phyloP scores from a whole-genome alignment of 257 asterid species.

The Solanum pimpinellifolium region DNA sequence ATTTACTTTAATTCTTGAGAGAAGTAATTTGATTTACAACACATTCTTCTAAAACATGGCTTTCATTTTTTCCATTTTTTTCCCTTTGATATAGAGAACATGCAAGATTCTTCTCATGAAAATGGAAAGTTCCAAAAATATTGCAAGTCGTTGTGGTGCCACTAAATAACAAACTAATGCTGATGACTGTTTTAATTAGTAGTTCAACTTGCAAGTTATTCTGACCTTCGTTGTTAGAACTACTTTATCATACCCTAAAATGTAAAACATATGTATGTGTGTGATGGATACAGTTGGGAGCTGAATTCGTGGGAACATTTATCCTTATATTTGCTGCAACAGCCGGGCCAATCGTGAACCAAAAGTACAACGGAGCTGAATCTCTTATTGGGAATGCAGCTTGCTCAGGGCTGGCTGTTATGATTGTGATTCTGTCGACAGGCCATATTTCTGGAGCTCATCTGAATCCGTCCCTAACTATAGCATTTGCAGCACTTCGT shows the following conservation, averaged over 20 bases:
- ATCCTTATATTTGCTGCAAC: slow-evolving; percentile 79
- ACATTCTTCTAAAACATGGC: not conserved
- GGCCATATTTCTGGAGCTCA: slow-evolving; percentile 97
- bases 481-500: slow-evolving; percentile 81
- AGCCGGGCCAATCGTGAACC: slow-evolving; percentile 84
- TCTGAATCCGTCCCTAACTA: slow-evolving; percentile 74
- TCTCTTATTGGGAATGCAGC: slow-evolving; percentile 73
- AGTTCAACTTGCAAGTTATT: not conserved
- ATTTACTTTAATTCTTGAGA: not conserved
- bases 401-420: slow-evolving; percentile 76
- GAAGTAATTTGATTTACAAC: not conserved
- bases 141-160: not conserved
- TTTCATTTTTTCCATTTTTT: not conserved
- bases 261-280: not conserved
- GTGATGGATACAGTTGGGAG: slow-evolving; percentile 45
- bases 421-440: slow-evolving; percentile 75
- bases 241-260: not conserved
- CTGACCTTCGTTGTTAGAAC: not conserved
- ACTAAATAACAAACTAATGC: not conserved
- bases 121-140: not conserved
- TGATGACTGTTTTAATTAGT: not conserved
- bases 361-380: slow-evolving; percentile 61
- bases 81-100: not conserved
- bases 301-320: slow-evolving; percentile 92
- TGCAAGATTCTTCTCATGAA: not conserved